Conservation (phyloP, 306 rosid genomes). For the Lagenaria siceraria region DNA sequence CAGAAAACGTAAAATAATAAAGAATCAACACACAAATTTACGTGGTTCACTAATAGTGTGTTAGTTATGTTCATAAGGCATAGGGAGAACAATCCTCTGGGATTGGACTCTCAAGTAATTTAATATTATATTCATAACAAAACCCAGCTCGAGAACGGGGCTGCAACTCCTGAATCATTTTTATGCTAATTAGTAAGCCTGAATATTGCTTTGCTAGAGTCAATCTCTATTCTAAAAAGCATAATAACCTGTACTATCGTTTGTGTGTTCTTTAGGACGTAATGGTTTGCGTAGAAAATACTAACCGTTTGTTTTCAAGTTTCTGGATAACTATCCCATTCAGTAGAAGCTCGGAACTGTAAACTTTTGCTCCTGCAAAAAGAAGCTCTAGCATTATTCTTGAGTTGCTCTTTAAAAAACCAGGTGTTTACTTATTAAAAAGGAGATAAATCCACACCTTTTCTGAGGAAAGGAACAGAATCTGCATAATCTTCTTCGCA, state of each 20-base stretch:
- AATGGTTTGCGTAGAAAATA: background rate
- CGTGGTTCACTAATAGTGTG: too few relatives aligned
- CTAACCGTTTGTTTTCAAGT: conserved; percentile 77
- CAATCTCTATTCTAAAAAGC: background rate
- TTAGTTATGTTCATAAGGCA: too few relatives aligned
- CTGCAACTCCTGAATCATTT: background rate
- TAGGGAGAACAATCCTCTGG: too few relatives aligned
- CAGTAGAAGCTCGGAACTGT: conserved; percentile 80
- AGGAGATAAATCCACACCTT: conserved; percentile 33
- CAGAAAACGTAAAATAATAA: too few relatives aligned
- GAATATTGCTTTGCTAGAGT: background rate
- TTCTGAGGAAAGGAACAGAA: conserved; percentile 71
- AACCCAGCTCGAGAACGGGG: background rate
- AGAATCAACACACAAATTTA: too few relatives aligned
- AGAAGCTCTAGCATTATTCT: conserved; percentile 8
- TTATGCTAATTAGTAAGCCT: background rate
- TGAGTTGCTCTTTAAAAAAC: background rate
- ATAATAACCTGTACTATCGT: background rate
- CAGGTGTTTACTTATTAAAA: background rate
- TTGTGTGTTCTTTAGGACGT: background rate
- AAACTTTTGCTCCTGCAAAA: conserved; percentile 59
- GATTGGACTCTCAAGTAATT: background rate
- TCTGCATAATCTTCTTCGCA: conserved; percentile 76
- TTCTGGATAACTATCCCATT: conserved; percentile 88
- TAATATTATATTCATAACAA: background rate